Evolutionary conservation across 306 rosid species (phyloP).

Genomic region (Vigna trinervia): DNA sequence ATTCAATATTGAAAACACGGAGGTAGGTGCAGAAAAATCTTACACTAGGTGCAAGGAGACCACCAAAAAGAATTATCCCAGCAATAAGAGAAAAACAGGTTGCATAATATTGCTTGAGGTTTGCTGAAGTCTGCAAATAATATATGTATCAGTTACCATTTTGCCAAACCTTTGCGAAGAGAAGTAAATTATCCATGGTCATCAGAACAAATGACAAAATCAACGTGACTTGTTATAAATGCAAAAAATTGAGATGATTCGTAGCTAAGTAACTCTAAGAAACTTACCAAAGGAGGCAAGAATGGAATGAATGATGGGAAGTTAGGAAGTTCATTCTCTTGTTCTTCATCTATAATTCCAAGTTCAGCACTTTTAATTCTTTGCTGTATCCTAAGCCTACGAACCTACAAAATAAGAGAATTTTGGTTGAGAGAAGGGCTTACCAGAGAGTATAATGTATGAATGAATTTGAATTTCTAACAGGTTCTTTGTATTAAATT

Average conservation of each 20-base stretch:
- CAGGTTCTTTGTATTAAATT: neutral
- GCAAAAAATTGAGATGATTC: conserved; percentile 12
- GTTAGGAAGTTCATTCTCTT: conserved; percentile 87
- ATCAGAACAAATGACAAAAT: conserved; percentile 18
- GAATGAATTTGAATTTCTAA: neutral
- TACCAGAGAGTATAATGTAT: neutral
- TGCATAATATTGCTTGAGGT: conserved; percentile 89
- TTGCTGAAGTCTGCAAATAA: conserved; percentile 81
- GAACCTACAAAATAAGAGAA: conserved; percentile 65
- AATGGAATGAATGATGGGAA: conserved; percentile 97
- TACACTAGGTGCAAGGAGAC: conserved; percentile 94
- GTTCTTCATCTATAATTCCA: conserved; percentile 68
- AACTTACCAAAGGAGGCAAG: conserved; percentile 93
- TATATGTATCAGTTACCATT: conserved; percentile 37
- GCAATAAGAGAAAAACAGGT: conserved; percentile 84
- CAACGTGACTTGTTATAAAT: conserved; percentile 8
- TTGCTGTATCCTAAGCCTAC: conserved; percentile 94
- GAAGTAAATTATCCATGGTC: conserved; percentile 14
- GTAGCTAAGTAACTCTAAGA: conserved; percentile 28
- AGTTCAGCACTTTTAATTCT: conserved; percentile 83
- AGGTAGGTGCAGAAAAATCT: conserved; percentile 44
- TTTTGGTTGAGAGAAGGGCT: conserved; percentile 1
- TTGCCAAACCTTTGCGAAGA: conserved; percentile 10
- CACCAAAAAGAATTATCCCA: conserved; percentile 87
- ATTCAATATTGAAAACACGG: conserved; percentile 21